Evolutionary conservation across 2,329 filamentous ascomycete species (phyloP).

Genomic region (Pseudogymnoascus sp.): DNA sequence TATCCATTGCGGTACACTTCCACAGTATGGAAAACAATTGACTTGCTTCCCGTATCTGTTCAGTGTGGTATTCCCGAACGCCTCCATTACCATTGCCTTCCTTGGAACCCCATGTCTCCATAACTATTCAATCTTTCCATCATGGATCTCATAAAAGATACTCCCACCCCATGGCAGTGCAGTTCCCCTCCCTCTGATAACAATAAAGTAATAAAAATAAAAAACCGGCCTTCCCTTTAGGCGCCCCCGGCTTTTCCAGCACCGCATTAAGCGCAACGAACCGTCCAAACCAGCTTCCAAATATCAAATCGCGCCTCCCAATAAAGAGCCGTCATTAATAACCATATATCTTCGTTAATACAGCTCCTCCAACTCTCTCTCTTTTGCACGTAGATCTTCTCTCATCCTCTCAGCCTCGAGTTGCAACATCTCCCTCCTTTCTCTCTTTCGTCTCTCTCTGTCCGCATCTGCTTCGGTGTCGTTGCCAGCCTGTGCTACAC

Average conservation of each 20-base stretch:
- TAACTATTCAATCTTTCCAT: neutral
- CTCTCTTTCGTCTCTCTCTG: constrained; percentile 45
- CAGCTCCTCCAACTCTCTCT: constrained; percentile 26
- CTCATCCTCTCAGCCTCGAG: constrained; percentile 69
- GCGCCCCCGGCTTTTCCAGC: neutral
- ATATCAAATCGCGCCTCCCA: neutral
- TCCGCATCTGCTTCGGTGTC: neutral
- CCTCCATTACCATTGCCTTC: neutral
- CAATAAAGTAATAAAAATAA: neutral
- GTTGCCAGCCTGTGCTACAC: neutral
- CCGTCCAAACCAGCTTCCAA: neutral
- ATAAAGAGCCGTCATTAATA: neutral
- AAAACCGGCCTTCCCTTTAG: neutral
- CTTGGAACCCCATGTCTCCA: neutral
- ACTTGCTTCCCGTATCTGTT: neutral
- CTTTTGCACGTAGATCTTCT: constrained; percentile 27
- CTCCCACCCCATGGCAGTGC: neutral
- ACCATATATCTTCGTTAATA: constrained; percentile 10
- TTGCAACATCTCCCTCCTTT: constrained; percentile 58
- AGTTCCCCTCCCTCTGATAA: neutral
- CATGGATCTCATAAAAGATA: constrained; percentile 1
- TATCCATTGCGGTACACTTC: neutral
- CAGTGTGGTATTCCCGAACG: neutral
- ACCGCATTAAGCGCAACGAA: neutral
- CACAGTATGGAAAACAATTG: neutral